Conservation (phyloP, 73 alveolate species). For the Loxodes magnus region DNA sequence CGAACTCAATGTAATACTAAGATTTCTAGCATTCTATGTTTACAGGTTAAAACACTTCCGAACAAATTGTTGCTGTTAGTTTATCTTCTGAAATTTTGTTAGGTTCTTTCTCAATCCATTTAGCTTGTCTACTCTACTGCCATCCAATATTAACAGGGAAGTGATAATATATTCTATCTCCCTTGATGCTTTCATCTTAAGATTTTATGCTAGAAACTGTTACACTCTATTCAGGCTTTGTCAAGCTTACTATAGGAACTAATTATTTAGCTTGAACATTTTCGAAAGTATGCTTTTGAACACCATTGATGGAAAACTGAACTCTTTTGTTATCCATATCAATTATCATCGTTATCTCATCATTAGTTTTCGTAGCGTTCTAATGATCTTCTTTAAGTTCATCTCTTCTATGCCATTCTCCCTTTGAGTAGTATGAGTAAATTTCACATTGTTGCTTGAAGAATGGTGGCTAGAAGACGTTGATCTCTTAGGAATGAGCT, state of each 20-base stretch:
- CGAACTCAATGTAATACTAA: not conserved
- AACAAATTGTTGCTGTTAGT: not conserved
- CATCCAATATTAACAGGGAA: conserved; percentile 12
- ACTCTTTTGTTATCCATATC: conserved; percentile 4
- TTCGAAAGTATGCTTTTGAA: conserved; percentile 3
- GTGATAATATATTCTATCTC: conserved; percentile 2
- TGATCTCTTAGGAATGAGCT: too few species aligned
- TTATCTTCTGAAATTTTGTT: not conserved
- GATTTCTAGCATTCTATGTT: not conserved
- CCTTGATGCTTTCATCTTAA: not conserved
- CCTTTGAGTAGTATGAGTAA: too few species aligned
- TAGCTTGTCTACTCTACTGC: too few species aligned
- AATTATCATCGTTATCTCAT: not conserved
- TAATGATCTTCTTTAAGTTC: not conserved
- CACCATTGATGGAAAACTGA: not conserved
- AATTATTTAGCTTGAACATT: conserved; percentile 8
- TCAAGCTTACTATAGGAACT: conserved; percentile 3
- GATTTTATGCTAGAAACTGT: conserved; percentile 10
- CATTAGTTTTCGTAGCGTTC: not conserved
- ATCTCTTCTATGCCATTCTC: conserved; percentile 5
- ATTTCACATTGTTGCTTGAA: too few species aligned
- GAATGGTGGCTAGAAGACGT: too few species aligned
- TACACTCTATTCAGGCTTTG: not conserved
- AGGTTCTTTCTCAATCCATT: too few species aligned
- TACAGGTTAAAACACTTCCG: not conserved